Percentiles rank a stretch among this genome's conserved stretches.
Evolutionary conservation across 306 rosid species (phyloP).

Genomic region (Ammopiptanthus mongolicus): DNA sequence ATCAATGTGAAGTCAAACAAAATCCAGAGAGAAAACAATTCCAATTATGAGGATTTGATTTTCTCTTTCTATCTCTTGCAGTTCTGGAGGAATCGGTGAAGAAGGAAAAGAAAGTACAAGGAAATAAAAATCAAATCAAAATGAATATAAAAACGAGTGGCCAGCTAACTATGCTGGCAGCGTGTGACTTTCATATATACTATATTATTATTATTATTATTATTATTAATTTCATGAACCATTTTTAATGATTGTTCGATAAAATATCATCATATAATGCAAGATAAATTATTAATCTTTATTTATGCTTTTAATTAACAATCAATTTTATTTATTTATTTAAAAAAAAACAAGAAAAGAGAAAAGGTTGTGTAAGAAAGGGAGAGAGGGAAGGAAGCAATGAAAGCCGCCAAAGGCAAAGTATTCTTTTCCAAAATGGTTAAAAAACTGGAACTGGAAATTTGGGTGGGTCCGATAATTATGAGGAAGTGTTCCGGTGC

Average conservation of each 20-base stretch:
- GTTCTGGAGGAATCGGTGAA: slow-evolving; percentile 44
- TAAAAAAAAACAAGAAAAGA: neutral
- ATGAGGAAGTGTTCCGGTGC: neutral
- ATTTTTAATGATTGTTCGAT: slow-evolving; percentile 24
- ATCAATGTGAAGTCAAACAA: slow-evolving; percentile 35
- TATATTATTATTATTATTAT: neutral
- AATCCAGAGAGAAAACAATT: slow-evolving; percentile 23
- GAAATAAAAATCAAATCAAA: neutral
- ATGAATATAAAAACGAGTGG: slow-evolving; percentile 57
- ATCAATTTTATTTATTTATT: neutral
- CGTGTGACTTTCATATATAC: slow-evolving; percentile 37
- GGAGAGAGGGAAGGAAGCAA: neutral
- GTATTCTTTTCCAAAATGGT: neutral
- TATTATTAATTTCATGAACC: neutral
- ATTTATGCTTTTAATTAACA: neutral
- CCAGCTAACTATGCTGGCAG: slow-evolving; percentile 59
- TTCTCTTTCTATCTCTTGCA: neutral
- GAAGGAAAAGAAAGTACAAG: slow-evolving; percentile 6
- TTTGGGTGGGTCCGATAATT: neutral
- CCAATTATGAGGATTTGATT: slow-evolving; percentile 25
- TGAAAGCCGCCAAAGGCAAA: slow-evolving; percentile 52
- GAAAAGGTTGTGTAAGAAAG: neutral
- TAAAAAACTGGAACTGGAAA: neutral
- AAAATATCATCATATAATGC: slow-evolving; percentile 9
- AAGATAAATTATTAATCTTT: neutral